These are phyloP conservation scores for Hymenoscyphus repandus DNA, from an alignment of 2,329 filamentous ascomycete species.

Conservation along the genomic window DNA sequence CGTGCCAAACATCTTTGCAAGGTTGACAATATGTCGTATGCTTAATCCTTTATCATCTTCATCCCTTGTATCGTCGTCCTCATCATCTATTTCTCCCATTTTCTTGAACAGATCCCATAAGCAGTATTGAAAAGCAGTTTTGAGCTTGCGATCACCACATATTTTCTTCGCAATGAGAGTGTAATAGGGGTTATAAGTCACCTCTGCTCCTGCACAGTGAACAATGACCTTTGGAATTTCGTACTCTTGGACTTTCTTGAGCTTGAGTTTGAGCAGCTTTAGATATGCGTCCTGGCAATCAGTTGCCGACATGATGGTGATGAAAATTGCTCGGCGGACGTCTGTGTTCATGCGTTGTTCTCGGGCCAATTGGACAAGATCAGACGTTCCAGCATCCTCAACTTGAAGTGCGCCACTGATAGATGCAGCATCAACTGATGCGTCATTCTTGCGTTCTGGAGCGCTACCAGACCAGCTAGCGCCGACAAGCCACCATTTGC, in stretches of 20 bases:
- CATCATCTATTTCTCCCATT: constrained; percentile 68
- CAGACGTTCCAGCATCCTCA: constrained; percentile 25
- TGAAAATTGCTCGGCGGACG: constrained; percentile 67
- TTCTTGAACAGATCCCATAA: constrained; percentile 81
- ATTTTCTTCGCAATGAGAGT: constrained; percentile 75
- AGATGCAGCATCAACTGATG: constrained; percentile 8
- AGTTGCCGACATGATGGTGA: constrained; percentile 78
- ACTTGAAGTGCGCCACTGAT: constrained; percentile 26
- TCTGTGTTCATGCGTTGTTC: constrained; percentile 35
- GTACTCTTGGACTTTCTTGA: constrained; percentile 80
- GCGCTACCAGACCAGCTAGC: constrained; percentile 70
- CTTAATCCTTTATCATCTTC: constrained; percentile 42
- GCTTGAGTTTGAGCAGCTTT: constrained; percentile 71
- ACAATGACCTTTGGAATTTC: constrained; percentile 86
- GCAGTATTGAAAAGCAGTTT: constrained; percentile 81
- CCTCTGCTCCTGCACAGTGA: constrained; percentile 79
- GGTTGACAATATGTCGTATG: constrained; percentile 57
- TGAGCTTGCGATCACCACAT: constrained; percentile 68
- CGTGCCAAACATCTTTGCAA: constrained; percentile 61
- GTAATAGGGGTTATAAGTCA: constrained; percentile 89
- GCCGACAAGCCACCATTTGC: constrained; percentile 98
- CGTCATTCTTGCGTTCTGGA: constrained; percentile 25
- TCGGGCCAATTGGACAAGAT: constrained; percentile 32
- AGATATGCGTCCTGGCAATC: constrained; percentile 80
- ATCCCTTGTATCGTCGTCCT: constrained; percentile 58